Evolutionary conservation across 306 rosid species (phyloP).

Genomic region (Psophocarpus tetragonolobus): DNA sequence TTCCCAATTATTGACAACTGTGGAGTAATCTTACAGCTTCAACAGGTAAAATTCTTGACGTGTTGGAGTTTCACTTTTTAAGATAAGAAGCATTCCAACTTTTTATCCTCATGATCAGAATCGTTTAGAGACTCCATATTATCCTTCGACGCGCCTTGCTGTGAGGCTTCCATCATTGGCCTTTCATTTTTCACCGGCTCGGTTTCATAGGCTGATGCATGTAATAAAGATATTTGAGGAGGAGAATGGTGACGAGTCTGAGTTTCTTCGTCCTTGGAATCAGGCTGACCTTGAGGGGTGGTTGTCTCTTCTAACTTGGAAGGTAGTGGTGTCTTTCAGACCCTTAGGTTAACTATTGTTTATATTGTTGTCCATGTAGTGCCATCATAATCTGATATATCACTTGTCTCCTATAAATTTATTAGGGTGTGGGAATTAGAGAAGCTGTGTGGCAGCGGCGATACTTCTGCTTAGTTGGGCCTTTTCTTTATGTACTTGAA

Average conservation of each 20-base stretch:
- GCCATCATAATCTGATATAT: slow-evolving; percentile 11
- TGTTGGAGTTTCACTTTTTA: slow-evolving; percentile 17
- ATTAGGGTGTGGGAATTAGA: slow-evolving; percentile 91
- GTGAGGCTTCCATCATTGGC: slow-evolving; percentile 81
- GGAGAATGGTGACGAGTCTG: slow-evolving; percentile 63
- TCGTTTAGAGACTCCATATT: slow-evolving; percentile 65
- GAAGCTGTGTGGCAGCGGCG: slow-evolving; percentile 95
- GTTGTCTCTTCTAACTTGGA: slow-evolving; percentile 80
- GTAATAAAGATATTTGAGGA: slow-evolving; percentile 78
- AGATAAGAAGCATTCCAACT: slow-evolving; percentile 9
- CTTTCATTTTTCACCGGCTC: slow-evolving; percentile 96
- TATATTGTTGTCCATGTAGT: slow-evolving; percentile 18
- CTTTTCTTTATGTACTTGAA: slow-evolving; percentile 86
- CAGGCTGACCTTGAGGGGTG: slow-evolving; percentile 96
- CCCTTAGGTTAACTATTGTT: neutral
- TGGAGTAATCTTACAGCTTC: slow-evolving; percentile 76
- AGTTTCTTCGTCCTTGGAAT: slow-evolving; percentile 69
- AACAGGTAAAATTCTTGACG: slow-evolving; percentile 63
- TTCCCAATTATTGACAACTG: slow-evolving; percentile 89
- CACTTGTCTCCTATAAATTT: slow-evolving; percentile 30
- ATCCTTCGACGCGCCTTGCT: slow-evolving; percentile 83
- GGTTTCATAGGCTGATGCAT: slow-evolving; percentile 92
- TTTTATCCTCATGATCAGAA: slow-evolving; percentile 51
- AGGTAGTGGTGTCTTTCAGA: slow-evolving; percentile 55
- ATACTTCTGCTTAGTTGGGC: slow-evolving; percentile 87